These are phyloP conservation scores for Claviceps digitariae DNA, from an alignment of 2,329 filamentous ascomycete species.

Conservation along the genomic window DNA sequence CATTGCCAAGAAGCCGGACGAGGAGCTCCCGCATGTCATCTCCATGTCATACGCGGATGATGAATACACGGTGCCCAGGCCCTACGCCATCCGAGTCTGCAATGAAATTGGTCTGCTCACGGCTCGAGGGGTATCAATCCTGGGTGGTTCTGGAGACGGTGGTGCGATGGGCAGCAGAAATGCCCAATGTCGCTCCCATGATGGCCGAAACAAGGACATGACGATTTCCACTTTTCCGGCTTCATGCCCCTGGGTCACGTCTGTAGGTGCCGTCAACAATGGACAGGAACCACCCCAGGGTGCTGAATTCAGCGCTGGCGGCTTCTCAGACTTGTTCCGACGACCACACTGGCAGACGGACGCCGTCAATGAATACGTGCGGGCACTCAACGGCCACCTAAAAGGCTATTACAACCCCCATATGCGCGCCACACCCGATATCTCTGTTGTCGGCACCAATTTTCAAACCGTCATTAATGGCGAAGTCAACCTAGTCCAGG, in stretches of 20 bases:
- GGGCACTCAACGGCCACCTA: slow-evolving; percentile 27
- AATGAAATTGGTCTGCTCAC: slow-evolving; percentile 38
- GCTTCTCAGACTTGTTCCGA: slow-evolving; percentile 38
- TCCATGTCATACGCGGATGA: slow-evolving; percentile 46
- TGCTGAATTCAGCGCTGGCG: slow-evolving; percentile 34
- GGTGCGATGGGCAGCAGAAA: slow-evolving; percentile 29
- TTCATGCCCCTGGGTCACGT: slow-evolving; percentile 54
- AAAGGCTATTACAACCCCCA: slow-evolving; percentile 28
- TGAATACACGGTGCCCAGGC: slow-evolving; percentile 37
- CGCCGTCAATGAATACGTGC: slow-evolving; percentile 27
- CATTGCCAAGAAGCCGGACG: slow-evolving; percentile 29
- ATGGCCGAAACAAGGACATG: slow-evolving; percentile 39
- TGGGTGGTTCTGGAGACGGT: slow-evolving; percentile 38
- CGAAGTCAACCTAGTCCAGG: slow-evolving; percentile 16
- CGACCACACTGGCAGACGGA: slow-evolving; percentile 31
- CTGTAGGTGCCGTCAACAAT: slow-evolving; percentile 44
- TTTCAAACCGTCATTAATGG: slow-evolving; percentile 29
- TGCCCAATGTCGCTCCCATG: slow-evolving; percentile 44
- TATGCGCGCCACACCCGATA: slow-evolving; percentile 37
- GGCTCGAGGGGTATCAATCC: slow-evolving; percentile 35
- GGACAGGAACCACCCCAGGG: slow-evolving; percentile 23
- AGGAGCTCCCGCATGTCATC: slow-evolving; percentile 39
- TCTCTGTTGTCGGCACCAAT: slow-evolving; percentile 43
- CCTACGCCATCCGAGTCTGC: slow-evolving; percentile 40
- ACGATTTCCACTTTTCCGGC: slow-evolving; percentile 52